Base-by-base conservation (phyloP, 169 alveolate genomes). In the Babesia caballi region DNA sequence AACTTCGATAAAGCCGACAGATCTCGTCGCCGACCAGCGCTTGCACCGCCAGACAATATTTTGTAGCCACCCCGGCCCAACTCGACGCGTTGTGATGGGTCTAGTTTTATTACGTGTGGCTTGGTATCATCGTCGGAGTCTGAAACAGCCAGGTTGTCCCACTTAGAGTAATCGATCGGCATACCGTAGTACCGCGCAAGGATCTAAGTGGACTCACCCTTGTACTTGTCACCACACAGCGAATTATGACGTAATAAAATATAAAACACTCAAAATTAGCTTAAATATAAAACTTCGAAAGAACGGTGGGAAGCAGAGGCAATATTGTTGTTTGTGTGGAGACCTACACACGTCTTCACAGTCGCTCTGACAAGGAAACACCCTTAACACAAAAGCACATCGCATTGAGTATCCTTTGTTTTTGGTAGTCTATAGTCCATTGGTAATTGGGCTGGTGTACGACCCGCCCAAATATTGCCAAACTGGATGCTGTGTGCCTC, bases 131-230 rank as follows among this genome's bases (percentile, higher is more conserved):
- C 87, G 7, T 68, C 87, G 23, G 72, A 73, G 53, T 78, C 87
- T 15, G 87, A 78, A 41, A 67, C 50, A 51, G 68, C 83, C 44
- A 78, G 51, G 2, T 68, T 56, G 69, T 78, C 83, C 87, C 87
- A 78, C 42, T 68, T 78, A 33, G 87, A 78, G 30, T 78, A 78
- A 40, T 78, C 87, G 2, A 78, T 36, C 21, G 76, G 69, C 87
- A 78, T 78, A 27, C 47, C 50, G 49, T 3, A 23, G 5, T 2
- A 30, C 25, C 14, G 51, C 33, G 60, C 60, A 28, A 33, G 54
- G 78, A 52, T 67, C 65, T 41, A 67, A 0, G 6, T 36, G 7
- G 78, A 53, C 17, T 52, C 65, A 41, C 25, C 19, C 7, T 35
- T 15, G 68, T 21, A 67, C 65, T 49, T 67, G 40, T 5, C 41